These are phyloP conservation scores for Podospora sp. DNA, from an alignment of 495 filamentous ascomycete species.

Conservation along the genomic window DNA sequence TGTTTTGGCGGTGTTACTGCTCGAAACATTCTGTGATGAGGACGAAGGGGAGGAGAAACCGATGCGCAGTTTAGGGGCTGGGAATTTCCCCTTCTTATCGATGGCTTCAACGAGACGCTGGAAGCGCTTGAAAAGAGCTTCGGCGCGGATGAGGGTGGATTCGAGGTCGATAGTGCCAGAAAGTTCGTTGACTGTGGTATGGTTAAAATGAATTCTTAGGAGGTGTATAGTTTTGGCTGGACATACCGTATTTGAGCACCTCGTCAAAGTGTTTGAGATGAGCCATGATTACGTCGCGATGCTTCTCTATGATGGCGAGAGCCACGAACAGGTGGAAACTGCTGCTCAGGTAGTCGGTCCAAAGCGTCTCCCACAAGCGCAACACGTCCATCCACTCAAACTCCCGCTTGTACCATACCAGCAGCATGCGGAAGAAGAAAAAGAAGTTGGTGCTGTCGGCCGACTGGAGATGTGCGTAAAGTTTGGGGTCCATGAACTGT, in stretches of 20 bases:
- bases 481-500: conserved; percentile 92
- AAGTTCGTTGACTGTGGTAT: conserved; percentile 79
- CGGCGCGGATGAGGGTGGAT: conserved; percentile 80
- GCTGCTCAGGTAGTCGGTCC: conserved; percentile 88
- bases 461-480: conserved; percentile 85
- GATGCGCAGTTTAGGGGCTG: conserved; percentile 51
- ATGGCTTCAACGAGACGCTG: conserved; percentile 82
- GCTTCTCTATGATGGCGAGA: conserved; percentile 92
- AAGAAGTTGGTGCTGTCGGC: conserved; percentile 98
- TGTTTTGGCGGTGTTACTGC: background rate
- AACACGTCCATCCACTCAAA: conserved; percentile 87
- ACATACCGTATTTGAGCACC: conserved; percentile 90
- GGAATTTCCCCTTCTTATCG: conserved; percentile 85
- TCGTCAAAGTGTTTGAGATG: conserved; percentile 96
- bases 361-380: conserved; percentile 87
- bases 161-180: conserved; percentile 89
- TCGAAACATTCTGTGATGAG: conserved; percentile 16
- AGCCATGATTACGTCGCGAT: conserved; percentile 89
- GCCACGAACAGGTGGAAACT: conserved; percentile 95
- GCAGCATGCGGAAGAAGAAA: conserved; percentile 98
- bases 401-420: conserved; percentile 98
- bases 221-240: conserved; percentile 1
- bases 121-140: conserved; percentile 85
- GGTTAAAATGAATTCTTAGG: background rate
- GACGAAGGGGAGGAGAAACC: conserved; percentile 22